Conservation (phyloP, 2,329 filamentous ascomycete species). For the Huntiella omanensis region DNA sequence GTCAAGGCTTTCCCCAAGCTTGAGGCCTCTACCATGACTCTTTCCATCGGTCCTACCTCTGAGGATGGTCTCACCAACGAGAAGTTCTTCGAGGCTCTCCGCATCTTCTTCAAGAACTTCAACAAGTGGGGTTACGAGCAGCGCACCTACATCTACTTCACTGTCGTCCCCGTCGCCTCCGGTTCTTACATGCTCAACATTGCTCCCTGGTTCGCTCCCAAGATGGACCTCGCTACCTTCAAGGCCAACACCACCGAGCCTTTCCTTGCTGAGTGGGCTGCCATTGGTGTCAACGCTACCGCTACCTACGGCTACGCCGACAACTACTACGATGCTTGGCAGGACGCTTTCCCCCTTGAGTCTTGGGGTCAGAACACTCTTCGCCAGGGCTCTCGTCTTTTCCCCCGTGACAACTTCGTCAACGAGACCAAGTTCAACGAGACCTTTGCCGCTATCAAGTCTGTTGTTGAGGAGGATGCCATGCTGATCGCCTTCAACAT, state of each 20-base stretch:
- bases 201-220: conserved; percentile 16
- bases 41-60: conserved; percentile 17
- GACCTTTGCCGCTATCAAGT: conserved; percentile 17
- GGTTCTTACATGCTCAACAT: conserved; percentile 17
- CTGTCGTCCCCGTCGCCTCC: conserved; percentile 14
- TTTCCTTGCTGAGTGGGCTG: conserved; percentile 18
- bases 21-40: conserved; percentile 18
- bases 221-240: conserved; percentile 16
- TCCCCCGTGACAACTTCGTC: conserved; percentile 16
- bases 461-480: conserved; percentile 20
- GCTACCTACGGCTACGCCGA: conserved; percentile 14
- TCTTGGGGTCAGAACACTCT: conserved; percentile 8
- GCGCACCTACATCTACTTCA: conserved; percentile 14
- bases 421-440: conserved; percentile 14
- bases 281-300: conserved; percentile 21
- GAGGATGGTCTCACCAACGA: conserved; percentile 18
- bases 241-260: conserved; percentile 17
- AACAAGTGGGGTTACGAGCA: conserved; percentile 13
- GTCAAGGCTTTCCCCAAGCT: conserved; percentile 20
- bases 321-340: conserved; percentile 17
- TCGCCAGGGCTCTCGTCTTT: conserved; percentile 17
- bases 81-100: conserved; percentile 20
- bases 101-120: conserved; percentile 18
- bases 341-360: conserved; percentile 13
- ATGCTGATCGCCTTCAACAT: conserved; percentile 19